Evolutionary conservation across 176 grass and related monocot genomes (phyloP).

Genomic region (Chloris gayana): DNA sequence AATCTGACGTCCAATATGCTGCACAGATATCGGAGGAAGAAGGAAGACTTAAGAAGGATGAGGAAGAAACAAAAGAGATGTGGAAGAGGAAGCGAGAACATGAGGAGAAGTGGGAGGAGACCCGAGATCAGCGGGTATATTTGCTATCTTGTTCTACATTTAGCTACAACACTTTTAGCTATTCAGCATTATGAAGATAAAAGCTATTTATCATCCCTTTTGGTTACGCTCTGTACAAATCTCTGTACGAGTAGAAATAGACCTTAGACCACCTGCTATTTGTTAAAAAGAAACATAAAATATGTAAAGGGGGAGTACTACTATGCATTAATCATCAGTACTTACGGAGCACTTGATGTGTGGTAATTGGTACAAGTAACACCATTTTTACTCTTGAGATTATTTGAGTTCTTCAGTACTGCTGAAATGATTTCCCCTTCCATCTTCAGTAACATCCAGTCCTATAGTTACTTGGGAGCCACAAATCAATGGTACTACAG

Average conservation of each 20-base stretch:
- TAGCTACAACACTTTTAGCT: background rate
- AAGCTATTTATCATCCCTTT: background rate
- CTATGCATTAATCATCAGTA: too few species aligned
- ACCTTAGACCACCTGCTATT: background rate
- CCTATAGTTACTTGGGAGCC: background rate
- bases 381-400: background rate
- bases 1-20: background rate
- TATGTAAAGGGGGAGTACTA: too few species aligned
- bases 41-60: constrained; percentile 97
- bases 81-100: constrained; percentile 98
- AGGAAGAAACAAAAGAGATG: constrained; percentile 99
- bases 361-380: background rate
- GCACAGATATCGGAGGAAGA: constrained; percentile 98
- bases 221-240: background rate
- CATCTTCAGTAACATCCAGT: background rate
- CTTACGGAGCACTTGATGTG: background rate
- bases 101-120: constrained; percentile 99
- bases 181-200: constrained; percentile 6
- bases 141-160: constrained; percentile 41
- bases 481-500: background rate
- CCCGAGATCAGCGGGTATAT: constrained; percentile 81
- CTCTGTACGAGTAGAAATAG: background rate
- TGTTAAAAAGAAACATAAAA: background rate
- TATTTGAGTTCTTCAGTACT: background rate
- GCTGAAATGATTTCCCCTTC: background rate